These are phyloP conservation scores for Quercus suber DNA, from an alignment of 306 rosid genomes.

Conservation along the genomic window DNA sequence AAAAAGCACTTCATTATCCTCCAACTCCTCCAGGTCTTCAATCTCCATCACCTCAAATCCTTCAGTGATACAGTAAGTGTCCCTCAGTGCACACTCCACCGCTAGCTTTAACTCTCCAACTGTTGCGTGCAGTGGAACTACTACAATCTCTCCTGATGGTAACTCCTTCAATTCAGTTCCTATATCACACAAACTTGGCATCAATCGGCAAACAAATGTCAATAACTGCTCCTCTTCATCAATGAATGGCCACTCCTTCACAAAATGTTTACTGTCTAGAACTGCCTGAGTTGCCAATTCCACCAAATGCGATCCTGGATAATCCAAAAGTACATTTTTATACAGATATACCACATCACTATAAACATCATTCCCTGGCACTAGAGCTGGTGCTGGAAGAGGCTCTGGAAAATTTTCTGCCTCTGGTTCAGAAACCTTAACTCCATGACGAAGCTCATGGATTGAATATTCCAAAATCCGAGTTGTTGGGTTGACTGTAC, in stretches of 20 bases:
- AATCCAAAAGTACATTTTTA: slow-evolving; percentile 60
- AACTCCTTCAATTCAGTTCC: slow-evolving; percentile 33
- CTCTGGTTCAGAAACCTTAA: slow-evolving; percentile 33
- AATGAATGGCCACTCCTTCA: slow-evolving; percentile 57
- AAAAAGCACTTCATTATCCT: slow-evolving; percentile 58
- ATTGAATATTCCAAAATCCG: slow-evolving; percentile 71
- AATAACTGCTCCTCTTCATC: slow-evolving; percentile 64
- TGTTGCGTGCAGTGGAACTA: slow-evolving; percentile 70
- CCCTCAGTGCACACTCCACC: slow-evolving; percentile 66
- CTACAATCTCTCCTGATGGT: slow-evolving; percentile 59
- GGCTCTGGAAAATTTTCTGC: slow-evolving; percentile 14
- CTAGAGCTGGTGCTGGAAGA: slow-evolving; percentile 22
- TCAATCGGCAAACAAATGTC: slow-evolving; percentile 57
- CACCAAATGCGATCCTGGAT: slow-evolving; percentile 57
- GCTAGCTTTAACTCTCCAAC: slow-evolving; percentile 67
- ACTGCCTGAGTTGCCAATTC: slow-evolving; percentile 60
- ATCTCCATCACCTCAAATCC: slow-evolving; percentile 53
- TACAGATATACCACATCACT: slow-evolving; percentile 59
- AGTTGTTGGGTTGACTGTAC: slow-evolving; percentile 67
- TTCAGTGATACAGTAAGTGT: slow-evolving; percentile 72
- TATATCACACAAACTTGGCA: slow-evolving; percentile 39
- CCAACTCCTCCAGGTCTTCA: slow-evolving; percentile 38
- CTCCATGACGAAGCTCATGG: slow-evolving; percentile 46
- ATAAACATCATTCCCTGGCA: slow-evolving; percentile 64
- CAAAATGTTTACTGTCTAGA: slow-evolving; percentile 70